Base-by-base conservation (phyloP, 176 grass and related monocot species). In the Oryza glumipatula region DNA sequence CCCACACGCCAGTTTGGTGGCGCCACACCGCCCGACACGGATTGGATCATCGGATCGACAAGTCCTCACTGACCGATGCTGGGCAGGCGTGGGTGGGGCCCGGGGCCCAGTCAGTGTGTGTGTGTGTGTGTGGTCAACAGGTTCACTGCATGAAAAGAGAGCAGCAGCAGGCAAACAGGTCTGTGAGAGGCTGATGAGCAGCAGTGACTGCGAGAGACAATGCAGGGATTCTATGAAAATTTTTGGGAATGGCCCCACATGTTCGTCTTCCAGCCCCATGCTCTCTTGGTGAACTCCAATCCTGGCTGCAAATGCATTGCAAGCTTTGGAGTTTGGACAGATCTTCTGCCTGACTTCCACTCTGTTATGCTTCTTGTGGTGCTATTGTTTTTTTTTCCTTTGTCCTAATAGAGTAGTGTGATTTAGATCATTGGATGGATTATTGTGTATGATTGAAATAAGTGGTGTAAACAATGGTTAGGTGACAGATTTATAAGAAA, bases 1-100 rank as follows among this genome's bases (percentile, higher is more conserved):
- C 48, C 80, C 33, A 3, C 23, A 0, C 4, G 65, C 83, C 78
- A 81, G 74, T 63, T 63, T 19, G 83, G 72, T 67, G 71, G 83
- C 22, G 54, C 81, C 45, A 22, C 48, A 69, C 56, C 78, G 69
- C 16, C 84, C 70, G 89, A 87, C 84, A 91, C 52, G 80, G 76
- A 23, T 70, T 26, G 52, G 79, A 72, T 83, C 85, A 81, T 74
- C 77, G 77, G 73, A 90, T 86, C 80, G 84, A 84, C 84, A 36
- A 36, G 88, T 28, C 83, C 80, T 88, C 86, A 44, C 51, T 41
- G 51, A 30, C 67, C 80, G 65, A 76, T 65, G 89, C 79, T 15
- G 81, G 81, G 68, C 89, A 75, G 28, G 28, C 60, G 70, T 54
- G 70, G 49, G 63, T 11, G 74, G 63, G 74, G 72, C 66, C 86